Evolutionary conservation across 345 rosid species (phyloP), one percentile per base, ranked within the genome.

Genomic region (Toxicodendron radicans): DNA sequence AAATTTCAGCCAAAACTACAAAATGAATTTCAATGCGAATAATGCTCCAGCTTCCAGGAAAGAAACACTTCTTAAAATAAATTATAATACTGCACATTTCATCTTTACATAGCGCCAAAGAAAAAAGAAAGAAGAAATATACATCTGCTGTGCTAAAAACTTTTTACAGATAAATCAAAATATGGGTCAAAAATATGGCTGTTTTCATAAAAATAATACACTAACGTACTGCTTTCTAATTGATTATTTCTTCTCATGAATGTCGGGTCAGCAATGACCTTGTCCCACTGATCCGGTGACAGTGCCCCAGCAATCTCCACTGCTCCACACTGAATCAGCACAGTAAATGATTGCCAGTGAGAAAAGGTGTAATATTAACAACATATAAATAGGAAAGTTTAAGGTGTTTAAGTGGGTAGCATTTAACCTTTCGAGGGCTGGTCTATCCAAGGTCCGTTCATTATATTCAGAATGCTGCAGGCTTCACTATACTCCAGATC

Each of bases 391-490:
- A 18, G 0, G 17, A 49, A 12, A 14, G 13, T 27, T 27, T 27
- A 27, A 27, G 9, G 9, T 9, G 43, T 38, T 38, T 38, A 38
- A 38, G 7, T 38, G 7, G 7, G 33, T 1, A 10, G 57, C 45
- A 56, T 12, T 53, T 49, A 57, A 91, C 96, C 96, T 92, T 92
- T 76, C 3, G 97, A 87, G 46, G 98, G 90, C 78, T 87, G 85
- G 63, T 84, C 87, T 38, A 92, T 92, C 97, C 97, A 95, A 41
- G 97, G 99, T 13, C 99, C 98, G 16, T 91, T 95, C 97, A 95
- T 91, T 80, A 95, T 90, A 75, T 91, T 92, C 72, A 95, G 80
- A 75, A 92, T 87, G 89, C 97, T 93, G 70, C 98, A 91, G 0
- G 94, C 98, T 80, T 93, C 94, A 30, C 94, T 90, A 79, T 90